Evolutionary conservation across 2,329 filamentous ascomycete species (phyloP), one percentile per base, ranked within the genome.

Genomic region (Basipetospora sp.): DNA sequence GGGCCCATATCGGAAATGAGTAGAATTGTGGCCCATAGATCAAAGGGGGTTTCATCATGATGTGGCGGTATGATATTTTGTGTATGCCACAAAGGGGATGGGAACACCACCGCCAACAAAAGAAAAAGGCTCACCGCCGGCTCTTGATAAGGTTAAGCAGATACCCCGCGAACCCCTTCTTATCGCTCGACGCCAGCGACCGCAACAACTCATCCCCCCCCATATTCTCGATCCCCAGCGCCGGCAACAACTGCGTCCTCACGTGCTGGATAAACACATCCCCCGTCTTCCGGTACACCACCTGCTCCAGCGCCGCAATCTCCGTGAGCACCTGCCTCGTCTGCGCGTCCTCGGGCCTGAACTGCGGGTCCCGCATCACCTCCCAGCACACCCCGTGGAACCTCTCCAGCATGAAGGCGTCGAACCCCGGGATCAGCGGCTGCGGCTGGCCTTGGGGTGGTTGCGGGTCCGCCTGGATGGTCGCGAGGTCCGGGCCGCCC

Each of bases 361-460:
- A 94, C 15, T 70, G 70, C 5, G 80, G 67, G 31, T 87, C 80
- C 28, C 74, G 75, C 26, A 93, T 74, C 5, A 96, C 77, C 29
- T 83, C 80, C 90, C 90, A 98, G 55, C 82, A 87, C 6, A 92
- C 69, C 0, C 82, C 73, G 41, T 93, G 88, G 62, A 98, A 94
- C 16, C 81, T 74, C 31, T 82, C 75, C 41, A 96, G 81, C 58
- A 94, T 80, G 59, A 94, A 96, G 40, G 74, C 71, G 48, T 94
- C 86, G 53, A 98, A 98, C 5, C 90, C 88, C 2, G 87, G 83
- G 19, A 98, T 76, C 14, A 59, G 60, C 9, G 75, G 74, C 9
- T 59, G 54, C 4, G 74, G 63, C 2, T 65, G 64, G 4, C 64
- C 59, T 9, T 62, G 64, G 0, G 71, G 60, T 4, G 67, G 59